Evolutionary conservation across 257 asterid species (phyloP), one percentile per base, ranked within the genome.

Genomic region (Rubia yunnanensis): DNA sequence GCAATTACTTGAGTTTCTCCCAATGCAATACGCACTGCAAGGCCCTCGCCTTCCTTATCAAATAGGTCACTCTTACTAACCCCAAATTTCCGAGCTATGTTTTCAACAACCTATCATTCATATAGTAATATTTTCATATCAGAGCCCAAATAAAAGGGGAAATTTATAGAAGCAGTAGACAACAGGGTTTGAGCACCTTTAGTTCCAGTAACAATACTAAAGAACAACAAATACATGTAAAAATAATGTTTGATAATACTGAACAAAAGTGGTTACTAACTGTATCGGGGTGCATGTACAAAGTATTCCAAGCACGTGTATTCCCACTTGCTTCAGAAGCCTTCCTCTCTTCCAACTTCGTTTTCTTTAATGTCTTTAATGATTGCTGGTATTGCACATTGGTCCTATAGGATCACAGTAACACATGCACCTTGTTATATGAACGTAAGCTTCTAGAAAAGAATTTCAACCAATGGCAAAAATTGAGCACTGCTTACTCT

Each of bases 1-100:
- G 84, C 88, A 78, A 92, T 84, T 65, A 92, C 97, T 81, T 89
- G 96, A 57, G 97, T 87, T 81, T 92, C 99, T 61, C 96, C 99
- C 82, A 87, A 68, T 54, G 97, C 96, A 70, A 88, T 82, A 73
- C 87, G 88, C 32, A 86, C 96, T 38, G 97, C 96, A 72, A 86
- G 83, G 73, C 86, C 96, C 70, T 80, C 80, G 30, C 86, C 86
- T 78, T 92, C 97, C 81, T 79, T 85, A 74, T 87, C 96, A 49
- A 92, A 83, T 26, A 92, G 78, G 74, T 87, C 97, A 71, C 88
- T 79, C 80, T 92, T 92, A 82, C 90, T 86, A 72, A 86, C 85
- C 60, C 99, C 99, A 73, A 80, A 82, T 75, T 84, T 92, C 59
- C 97, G 78, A 26, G 97, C 88, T 75, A 89, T 76, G 80, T 92